phyloP scores from a whole-genome alignment of 768 basidiomycete species.

The Boletellus emodensis region DNA sequence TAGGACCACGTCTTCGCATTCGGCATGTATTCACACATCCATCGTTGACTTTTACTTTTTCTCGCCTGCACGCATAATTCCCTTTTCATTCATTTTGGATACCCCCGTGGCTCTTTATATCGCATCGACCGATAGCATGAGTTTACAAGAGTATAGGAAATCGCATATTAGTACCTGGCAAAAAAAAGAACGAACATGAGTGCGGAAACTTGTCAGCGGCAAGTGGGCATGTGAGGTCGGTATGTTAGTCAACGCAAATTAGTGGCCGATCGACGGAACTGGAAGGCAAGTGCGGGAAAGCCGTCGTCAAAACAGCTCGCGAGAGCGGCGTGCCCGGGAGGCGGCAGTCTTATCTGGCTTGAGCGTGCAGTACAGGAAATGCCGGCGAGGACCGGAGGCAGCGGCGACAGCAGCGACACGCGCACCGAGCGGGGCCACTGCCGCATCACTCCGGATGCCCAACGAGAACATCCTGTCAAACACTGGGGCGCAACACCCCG shows the following conservation, averaged over 20 bases:
- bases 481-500: constrained; percentile 40
- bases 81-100: background rate
- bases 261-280: background rate
- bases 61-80: background rate
- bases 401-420: constrained; percentile 65
- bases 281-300: background rate
- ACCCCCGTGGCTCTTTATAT: background rate
- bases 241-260: too few relatives aligned
- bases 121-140: too few relatives aligned
- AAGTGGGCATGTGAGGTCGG: too few relatives aligned
- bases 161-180: background rate
- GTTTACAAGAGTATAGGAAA: constrained; percentile 7
- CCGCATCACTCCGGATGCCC: constrained; percentile 70
- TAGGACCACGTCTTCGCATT: too few relatives aligned
- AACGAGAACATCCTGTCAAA: constrained; percentile 90
- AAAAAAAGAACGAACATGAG: background rate
- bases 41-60: background rate
- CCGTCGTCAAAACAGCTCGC: constrained; percentile 29
- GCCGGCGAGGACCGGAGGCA: constrained; percentile 69
- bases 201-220: too few relatives aligned
- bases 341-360: constrained; percentile 49
- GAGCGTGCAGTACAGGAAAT: constrained; percentile 79
- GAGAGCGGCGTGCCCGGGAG: constrained; percentile 44
- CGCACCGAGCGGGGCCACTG: constrained; percentile 52
- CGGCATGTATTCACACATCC: too few relatives aligned